Conservation (phyloP, 352 stramenopile genomes). For the Phytophthora hybrid region DNA sequence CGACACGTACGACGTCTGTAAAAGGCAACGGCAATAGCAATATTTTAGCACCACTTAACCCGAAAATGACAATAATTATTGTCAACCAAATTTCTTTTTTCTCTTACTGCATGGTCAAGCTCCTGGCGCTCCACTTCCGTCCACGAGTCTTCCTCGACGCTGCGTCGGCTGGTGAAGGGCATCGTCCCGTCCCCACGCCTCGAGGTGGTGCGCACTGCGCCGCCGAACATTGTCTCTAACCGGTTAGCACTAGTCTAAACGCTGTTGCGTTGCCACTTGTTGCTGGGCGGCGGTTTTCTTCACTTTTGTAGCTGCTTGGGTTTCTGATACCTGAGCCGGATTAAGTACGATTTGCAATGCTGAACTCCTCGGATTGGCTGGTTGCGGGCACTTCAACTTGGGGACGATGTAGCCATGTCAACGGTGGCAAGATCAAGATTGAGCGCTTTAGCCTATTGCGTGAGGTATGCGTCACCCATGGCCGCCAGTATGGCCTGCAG, state of each 20-base stretch:
- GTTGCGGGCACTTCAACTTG: slow-evolving; percentile 24
- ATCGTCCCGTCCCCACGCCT: slow-evolving; percentile 11
- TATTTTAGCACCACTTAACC: slow-evolving; percentile 2
- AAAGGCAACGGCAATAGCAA: slow-evolving; percentile 3
- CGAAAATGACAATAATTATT: not conserved
- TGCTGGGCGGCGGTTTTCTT: slow-evolving; percentile 8
- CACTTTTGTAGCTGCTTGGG: slow-evolving; percentile 8
- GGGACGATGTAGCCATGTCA: slow-evolving; percentile 17
- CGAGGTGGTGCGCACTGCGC: not conserved
- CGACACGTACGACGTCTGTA: slow-evolving; percentile 76
- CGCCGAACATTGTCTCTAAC: slow-evolving; percentile 20
- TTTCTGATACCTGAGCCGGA: slow-evolving; percentile 19
- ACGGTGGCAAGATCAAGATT: too few relatives aligned
- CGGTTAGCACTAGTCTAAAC: slow-evolving; percentile 4
- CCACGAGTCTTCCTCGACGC: slow-evolving; percentile 85
- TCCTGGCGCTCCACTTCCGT: slow-evolving; percentile 85
- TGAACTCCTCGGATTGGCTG: slow-evolving; percentile 26
- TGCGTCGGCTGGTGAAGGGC: slow-evolving; percentile 30
- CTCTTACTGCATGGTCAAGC: slow-evolving; percentile 74
- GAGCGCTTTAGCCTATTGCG: slow-evolving; percentile 14
- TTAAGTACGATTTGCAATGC: slow-evolving; percentile 24
- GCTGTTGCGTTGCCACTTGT: not conserved
- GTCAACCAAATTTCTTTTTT: not conserved
- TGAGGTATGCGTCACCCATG: slow-evolving; percentile 57
- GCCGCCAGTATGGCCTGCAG: slow-evolving; percentile 54